Base-by-base conservation (phyloP, 805 yeast species). In the Candida piceae region DNA sequence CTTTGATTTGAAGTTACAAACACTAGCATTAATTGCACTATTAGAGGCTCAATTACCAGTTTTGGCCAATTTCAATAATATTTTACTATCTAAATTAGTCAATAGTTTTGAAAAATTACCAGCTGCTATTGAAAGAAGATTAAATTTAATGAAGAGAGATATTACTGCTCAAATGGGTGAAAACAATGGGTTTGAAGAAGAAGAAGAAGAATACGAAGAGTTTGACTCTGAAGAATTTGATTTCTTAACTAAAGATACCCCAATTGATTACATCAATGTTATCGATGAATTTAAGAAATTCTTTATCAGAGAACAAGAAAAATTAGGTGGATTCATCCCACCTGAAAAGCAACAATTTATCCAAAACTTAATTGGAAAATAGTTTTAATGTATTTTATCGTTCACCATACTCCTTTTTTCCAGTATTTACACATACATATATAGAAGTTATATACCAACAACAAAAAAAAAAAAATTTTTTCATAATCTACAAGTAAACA, bases 1-100 rank as follows among this genome's bases (percentile, higher is more conserved):
- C 16, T 74, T 72, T 44, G 80, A 78, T 19, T 63, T 76, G 43
- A 75, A 74, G 47, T 55, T 74, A 31, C 77, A 75, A 53, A 67
- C 71, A 5, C 53, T 75, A 49, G 68, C 76, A 1, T 52, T 71
- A 30, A 57, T 70, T 27, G 48, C 72, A 2, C 49, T 72, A 15
- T 42, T 71, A 13, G 50, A 61, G 11, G 63, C 62, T 6, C 59
- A 62, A 65, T 64, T 44, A 13, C 45, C 46, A 17, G 36, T 28
- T 3, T 28, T 45, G n/a, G 38, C 42, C 47, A 63, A 41, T 49
- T 63, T 25, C 26, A 42, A 38, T 22, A 40, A 46, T n/a, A 34
- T 35, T 2, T 29, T 58, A 16, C 29, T 55, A 25, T 64, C 61
- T 36, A 60, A 69, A 43, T 55, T 72, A 41, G 50, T 73, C 19